Percentiles rank a stretch among this genome's conserved stretches.
These are phyloP conservation scores for Metarhizium sp. DNA, from an alignment of 2,329 filamentous ascomycete species.

Conservation along the genomic window DNA sequence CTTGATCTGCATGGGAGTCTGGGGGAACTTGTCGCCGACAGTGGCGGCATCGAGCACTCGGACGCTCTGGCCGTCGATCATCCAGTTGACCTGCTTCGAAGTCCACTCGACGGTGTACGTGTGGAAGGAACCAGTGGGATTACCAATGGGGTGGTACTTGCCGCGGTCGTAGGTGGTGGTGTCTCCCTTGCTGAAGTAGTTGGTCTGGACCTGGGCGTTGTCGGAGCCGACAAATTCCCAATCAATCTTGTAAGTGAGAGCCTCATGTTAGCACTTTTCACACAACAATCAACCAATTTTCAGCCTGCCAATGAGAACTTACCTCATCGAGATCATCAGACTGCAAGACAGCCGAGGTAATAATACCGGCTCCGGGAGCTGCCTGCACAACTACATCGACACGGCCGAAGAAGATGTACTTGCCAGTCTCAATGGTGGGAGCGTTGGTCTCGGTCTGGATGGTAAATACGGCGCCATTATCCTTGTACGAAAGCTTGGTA, in stretches of 20 bases:
- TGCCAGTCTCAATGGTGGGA: conserved; percentile 64
- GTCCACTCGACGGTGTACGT: conserved; percentile 64
- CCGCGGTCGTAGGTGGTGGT: conserved; percentile 61
- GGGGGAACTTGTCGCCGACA: conserved; percentile 51
- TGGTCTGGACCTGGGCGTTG: conserved; percentile 62
- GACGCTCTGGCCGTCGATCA: conserved; percentile 50
- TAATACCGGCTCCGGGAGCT: conserved; percentile 72
- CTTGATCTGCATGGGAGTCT: conserved; percentile 65
- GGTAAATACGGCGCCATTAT: conserved; percentile 45
- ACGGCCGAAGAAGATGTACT: conserved; percentile 96
- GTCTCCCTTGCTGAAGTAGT: conserved; percentile 75
- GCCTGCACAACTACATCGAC: conserved; percentile 73
- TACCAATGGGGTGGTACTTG: conserved; percentile 46
- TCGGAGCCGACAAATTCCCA: conserved; percentile 74
- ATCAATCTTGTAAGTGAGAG: conserved; percentile 48
- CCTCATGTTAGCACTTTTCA: neutral
- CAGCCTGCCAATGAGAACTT: neutral
- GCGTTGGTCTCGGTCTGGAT: conserved; percentile 60
- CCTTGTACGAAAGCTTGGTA: conserved; percentile 38
- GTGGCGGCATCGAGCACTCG: conserved; percentile 53
- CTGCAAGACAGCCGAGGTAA: conserved; percentile 83
- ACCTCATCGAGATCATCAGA: conserved; percentile 70
- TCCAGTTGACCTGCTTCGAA: conserved; percentile 52
- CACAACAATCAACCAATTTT: neutral
- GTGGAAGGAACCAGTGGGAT: conserved; percentile 43